These are phyloP conservation scores for Lagerstroemia speciosa DNA, from an alignment of 345 rosid species.

Conservation along the genomic window DNA sequence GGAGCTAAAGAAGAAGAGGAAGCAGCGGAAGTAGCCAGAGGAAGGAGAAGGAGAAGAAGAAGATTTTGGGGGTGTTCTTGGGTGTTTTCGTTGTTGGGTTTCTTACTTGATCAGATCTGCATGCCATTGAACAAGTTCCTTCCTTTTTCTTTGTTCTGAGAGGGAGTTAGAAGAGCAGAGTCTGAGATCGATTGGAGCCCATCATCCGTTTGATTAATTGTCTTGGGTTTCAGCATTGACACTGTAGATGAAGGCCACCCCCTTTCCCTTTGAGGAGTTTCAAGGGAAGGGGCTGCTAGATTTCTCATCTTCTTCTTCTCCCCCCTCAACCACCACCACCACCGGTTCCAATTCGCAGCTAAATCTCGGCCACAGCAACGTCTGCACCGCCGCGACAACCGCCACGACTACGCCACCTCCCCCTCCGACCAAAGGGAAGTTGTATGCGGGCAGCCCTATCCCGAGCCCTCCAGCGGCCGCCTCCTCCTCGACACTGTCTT, in stretches of 20 bases:
- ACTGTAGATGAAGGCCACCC: conserved; percentile 62
- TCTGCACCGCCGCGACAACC: conserved; percentile 20
- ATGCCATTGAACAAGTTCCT: conserved; percentile 2
- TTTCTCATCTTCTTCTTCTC: conserved; percentile 36
- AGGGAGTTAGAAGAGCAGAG: no score
- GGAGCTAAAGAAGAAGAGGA: background rate
- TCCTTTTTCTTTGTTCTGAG: background rate
- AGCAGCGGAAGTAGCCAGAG: background rate
- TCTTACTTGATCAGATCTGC: conserved; percentile 9
- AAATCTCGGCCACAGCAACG: conserved; percentile 3
- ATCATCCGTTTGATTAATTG: background rate
- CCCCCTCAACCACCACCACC: conserved; percentile 26
- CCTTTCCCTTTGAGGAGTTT: conserved; percentile 67
- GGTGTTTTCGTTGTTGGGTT: conserved; percentile 2
- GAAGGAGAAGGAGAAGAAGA: conserved; percentile 4
- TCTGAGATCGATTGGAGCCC: background rate
- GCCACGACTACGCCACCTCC: background rate
- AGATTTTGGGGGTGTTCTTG: background rate
- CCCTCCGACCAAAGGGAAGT: conserved; percentile 17
- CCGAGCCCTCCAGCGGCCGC: conserved; percentile 44
- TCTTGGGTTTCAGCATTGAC: conserved; percentile 1
- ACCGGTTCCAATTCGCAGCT: background rate
- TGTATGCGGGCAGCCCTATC: conserved; percentile 28
- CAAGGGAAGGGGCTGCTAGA: conserved; percentile 51
- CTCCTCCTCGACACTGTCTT: conserved; percentile 53